Conservation (phyloP, 1,284 basidiomycete species). For the Ceratobasidium sp. region DNA sequence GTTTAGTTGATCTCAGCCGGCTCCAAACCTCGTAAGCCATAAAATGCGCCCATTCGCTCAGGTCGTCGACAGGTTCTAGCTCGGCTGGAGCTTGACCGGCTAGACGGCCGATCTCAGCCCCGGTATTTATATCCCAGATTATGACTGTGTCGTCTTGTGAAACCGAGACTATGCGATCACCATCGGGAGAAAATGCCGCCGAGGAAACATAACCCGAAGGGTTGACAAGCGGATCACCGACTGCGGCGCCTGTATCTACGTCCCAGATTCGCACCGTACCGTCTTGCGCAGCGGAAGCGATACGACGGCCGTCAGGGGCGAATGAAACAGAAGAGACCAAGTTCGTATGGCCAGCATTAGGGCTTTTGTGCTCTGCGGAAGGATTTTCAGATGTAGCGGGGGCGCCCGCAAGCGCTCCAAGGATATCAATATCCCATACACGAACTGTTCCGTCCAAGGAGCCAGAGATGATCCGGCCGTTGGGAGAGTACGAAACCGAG, state of each 20-base stretch:
- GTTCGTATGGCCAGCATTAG: conserved; percentile 3
- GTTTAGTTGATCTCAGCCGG: too few relatives aligned
- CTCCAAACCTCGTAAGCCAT: too few relatives aligned
- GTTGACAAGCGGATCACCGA: not conserved
- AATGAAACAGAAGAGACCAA: conserved; percentile 58
- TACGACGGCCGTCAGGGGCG: conserved; percentile 50
- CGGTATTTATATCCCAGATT: too few relatives aligned
- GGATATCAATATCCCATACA: conserved; percentile 7
- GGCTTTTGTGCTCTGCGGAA: too few relatives aligned
- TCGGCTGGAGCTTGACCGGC: too few relatives aligned
- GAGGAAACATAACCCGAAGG: not conserved
- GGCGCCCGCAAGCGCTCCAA: too few relatives aligned
- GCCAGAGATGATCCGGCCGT: conserved; percentile 18
- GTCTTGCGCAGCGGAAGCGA: conserved; percentile 34
- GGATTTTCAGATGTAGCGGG: too few relatives aligned
- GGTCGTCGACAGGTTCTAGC: too few relatives aligned
- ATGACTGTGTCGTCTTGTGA: too few relatives aligned
- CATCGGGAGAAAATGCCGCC: not conserved
- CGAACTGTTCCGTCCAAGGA: conserved; percentile 11
- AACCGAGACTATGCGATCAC: not conserved
- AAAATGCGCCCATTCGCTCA: too few relatives aligned
- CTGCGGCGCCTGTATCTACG: not conserved
- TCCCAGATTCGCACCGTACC: conserved; percentile 42
- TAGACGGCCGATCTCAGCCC: too few relatives aligned
- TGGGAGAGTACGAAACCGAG: conserved; percentile 29